phyloP scores from a whole-genome alignment of 148 eudicot genomes.

The Tetragonia tetragonoides region DNA sequence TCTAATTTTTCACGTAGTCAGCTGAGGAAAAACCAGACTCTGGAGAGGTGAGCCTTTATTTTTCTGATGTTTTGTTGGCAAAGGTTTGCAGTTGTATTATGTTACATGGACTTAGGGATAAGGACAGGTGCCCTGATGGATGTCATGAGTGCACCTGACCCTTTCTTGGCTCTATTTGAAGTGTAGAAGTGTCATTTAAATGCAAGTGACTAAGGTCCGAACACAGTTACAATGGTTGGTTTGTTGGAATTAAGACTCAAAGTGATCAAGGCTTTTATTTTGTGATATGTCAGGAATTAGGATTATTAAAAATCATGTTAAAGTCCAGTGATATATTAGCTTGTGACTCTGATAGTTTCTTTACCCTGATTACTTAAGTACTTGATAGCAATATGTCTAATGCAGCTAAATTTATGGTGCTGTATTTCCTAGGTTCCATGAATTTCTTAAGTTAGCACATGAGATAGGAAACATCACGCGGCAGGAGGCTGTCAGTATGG shows the following conservation, averaged over 20 bases:
- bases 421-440: constrained; percentile 74
- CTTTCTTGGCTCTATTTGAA: neutral
- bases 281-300: neutral
- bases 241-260: neutral
- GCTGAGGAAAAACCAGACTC: constrained; percentile 84
- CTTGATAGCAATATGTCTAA: neutral
- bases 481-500: constrained; percentile 99
- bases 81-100: neutral
- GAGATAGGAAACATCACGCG: constrained; percentile 98
- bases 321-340: neutral
- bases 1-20: constrained; percentile 86
- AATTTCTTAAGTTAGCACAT: constrained; percentile 89
- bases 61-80: neutral
- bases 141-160: neutral
- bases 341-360: neutral
- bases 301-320: neutral
- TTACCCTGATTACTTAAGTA: neutral
- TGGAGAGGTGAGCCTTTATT: constrained; percentile 55
- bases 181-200: neutral
- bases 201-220: neutral
- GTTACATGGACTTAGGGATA: neutral
- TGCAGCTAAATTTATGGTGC: neutral
- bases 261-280: neutral
- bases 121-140: neutral
- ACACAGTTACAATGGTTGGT: neutral